Conservation (phyloP, 495 filamentous ascomycete genomes). For the Cercophora samala region DNA sequence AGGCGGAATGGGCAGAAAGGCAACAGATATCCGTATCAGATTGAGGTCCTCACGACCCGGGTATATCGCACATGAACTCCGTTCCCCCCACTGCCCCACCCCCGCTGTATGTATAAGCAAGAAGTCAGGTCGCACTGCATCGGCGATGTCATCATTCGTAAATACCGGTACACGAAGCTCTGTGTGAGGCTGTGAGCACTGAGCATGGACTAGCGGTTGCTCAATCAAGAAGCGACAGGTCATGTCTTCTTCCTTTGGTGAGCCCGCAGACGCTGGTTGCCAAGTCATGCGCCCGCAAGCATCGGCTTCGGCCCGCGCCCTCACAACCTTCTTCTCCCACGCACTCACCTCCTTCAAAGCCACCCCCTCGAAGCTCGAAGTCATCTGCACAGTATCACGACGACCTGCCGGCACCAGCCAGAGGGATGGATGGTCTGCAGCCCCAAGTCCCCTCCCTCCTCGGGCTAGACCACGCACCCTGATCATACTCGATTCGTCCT, state of each 20-base stretch:
- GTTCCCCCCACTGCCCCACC: background rate
- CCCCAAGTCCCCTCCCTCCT: constrained; percentile 26
- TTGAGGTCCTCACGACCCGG: background rate
- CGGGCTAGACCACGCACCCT: constrained; percentile 40
- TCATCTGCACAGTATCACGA: constrained; percentile 46
- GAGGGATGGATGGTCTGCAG: background rate
- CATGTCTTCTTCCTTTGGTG: background rate
- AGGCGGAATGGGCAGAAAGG: background rate
- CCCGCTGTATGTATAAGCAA: background rate
- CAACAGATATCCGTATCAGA: background rate
- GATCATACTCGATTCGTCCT: constrained; percentile 89
- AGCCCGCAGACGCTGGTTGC: background rate
- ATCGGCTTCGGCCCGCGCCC: background rate
- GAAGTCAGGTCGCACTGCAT: background rate
- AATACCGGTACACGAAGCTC: background rate
- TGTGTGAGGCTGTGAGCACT: background rate
- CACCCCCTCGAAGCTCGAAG: constrained; percentile 54
- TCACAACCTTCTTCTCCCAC: constrained; percentile 38
- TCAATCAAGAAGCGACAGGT: background rate
- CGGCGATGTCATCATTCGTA: background rate
- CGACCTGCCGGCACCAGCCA: background rate
- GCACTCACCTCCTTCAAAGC: constrained; percentile 56
- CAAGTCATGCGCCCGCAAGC: background rate
- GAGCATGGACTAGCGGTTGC: background rate
- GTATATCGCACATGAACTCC: background rate